Evolutionary conservation across 2,329 filamentous ascomycete species (phyloP).

Genomic region (Colletotrichum salicis): DNA sequence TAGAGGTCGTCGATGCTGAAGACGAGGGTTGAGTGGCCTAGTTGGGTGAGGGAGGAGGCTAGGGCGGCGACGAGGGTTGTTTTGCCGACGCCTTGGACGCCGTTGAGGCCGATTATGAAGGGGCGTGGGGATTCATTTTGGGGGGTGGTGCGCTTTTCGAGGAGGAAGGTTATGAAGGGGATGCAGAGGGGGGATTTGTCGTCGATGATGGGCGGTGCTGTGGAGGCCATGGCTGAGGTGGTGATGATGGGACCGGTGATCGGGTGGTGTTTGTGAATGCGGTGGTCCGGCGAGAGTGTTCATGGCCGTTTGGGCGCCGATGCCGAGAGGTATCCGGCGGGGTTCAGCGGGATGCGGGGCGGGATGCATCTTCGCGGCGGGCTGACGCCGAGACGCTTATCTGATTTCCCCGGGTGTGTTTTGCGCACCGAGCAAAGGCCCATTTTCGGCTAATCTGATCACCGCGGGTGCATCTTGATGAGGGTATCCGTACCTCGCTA

Average conservation of each 20-base stretch:
- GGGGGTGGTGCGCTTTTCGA: conserved; percentile 57
- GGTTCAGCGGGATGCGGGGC: conserved; percentile 11
- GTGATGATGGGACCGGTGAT: not conserved
- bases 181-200: conserved; percentile 83
- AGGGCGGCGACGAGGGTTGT: conserved; percentile 83
- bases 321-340: conserved; percentile 21
- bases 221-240: not conserved
- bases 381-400: not conserved
- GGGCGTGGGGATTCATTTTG: conserved; percentile 60
- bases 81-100: conserved; percentile 92
- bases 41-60: conserved; percentile 66
- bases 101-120: conserved; percentile 89
- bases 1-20: conserved; percentile 93
- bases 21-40: conserved; percentile 73
- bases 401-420: too few species aligned
- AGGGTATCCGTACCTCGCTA: too few species aligned
- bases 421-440: too few species aligned
- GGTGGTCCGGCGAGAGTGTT: conserved; percentile 2
- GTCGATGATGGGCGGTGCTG: conserved; percentile 64
- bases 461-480: not conserved
- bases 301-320: not conserved
- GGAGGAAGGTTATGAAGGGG: conserved; percentile 76
- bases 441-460: not conserved
- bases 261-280: not conserved
- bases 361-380: not conserved